Conservation (phyloP, 768 basidiomycete genomes). For the Psilocybe azurescens region DNA sequence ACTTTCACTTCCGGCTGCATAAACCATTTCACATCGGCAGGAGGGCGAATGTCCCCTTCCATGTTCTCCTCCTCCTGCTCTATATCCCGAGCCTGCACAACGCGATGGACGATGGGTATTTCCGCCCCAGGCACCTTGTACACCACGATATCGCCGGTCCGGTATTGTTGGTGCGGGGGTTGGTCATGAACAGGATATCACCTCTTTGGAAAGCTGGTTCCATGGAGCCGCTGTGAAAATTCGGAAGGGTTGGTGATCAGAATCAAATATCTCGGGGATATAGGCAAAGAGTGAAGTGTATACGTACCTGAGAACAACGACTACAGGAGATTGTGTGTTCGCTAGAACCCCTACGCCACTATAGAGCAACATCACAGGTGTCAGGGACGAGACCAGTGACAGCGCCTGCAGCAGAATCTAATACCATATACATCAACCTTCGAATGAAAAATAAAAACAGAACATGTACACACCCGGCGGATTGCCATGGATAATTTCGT, state of each 20-base stretch:
- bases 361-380: conserved; percentile 94
- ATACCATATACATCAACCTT: neutral
- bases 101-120: conserved; percentile 94
- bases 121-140: conserved; percentile 90
- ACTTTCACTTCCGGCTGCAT: neutral
- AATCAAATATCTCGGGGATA: neutral
- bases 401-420: conserved; percentile 84
- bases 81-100: conserved; percentile 84
- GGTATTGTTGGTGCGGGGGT: conserved; percentile 70
- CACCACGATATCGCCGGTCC: conserved; percentile 93
- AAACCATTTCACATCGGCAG: neutral
- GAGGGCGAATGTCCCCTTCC: neutral
- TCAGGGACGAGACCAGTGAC: conserved; percentile 84
- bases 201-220: conserved; percentile 94
- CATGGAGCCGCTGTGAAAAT: conserved; percentile 79
- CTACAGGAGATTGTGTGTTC: conserved; percentile 92
- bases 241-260: neutral
- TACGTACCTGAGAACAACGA: conserved; percentile 85
- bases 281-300: neutral
- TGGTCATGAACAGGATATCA: conserved; percentile 91
- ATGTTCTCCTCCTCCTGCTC: conserved; percentile 30
- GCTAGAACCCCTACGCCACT: conserved; percentile 85
- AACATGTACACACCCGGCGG: neutral
- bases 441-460: neutral
- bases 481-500: neutral